Conservation (phyloP, 108 stramenopile species). For the Cyclotella kingstonii region DNA sequence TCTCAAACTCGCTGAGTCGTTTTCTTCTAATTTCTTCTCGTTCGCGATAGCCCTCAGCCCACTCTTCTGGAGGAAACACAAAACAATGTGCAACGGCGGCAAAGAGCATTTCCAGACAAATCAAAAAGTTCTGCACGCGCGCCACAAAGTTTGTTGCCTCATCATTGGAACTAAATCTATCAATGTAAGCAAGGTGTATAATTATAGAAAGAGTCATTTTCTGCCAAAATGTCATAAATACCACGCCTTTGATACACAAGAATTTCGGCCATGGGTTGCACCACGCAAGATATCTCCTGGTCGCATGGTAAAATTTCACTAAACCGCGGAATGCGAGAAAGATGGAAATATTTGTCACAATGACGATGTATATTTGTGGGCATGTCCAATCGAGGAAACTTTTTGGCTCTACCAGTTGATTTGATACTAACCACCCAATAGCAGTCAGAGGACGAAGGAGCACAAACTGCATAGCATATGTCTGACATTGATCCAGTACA, state of each 20-base stretch:
- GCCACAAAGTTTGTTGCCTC: constrained; percentile 46
- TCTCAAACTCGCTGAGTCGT: constrained; percentile 18
- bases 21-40: constrained; percentile 37
- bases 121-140: constrained; percentile 78
- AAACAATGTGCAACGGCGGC: constrained; percentile 82
- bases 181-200: constrained; percentile 37
- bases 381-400: constrained; percentile 38
- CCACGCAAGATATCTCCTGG: constrained; percentile 74
- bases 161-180: constrained; percentile 35
- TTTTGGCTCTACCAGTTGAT: constrained; percentile 32
- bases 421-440: constrained; percentile 39
- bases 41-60: constrained; percentile 70
- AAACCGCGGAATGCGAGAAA: constrained; percentile 86
- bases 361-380: constrained; percentile 63
- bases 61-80: constrained; percentile 87
- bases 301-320: constrained; percentile 84
- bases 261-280: constrained; percentile 87
- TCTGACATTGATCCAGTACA: constrained; percentile 56
- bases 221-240: constrained; percentile 94
- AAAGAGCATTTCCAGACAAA: constrained; percentile 92
- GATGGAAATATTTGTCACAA: constrained; percentile 78
- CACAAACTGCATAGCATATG: constrained; percentile 56
- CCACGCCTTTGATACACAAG: constrained; percentile 86
- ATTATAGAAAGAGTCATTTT: constrained; percentile 57
- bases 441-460: constrained; percentile 48